Evolutionary conservation across 2,329 filamentous ascomycete species (phyloP), one percentile per base, ranked within the genome.

Genomic region (Colletotrichum spaethianum): DNA sequence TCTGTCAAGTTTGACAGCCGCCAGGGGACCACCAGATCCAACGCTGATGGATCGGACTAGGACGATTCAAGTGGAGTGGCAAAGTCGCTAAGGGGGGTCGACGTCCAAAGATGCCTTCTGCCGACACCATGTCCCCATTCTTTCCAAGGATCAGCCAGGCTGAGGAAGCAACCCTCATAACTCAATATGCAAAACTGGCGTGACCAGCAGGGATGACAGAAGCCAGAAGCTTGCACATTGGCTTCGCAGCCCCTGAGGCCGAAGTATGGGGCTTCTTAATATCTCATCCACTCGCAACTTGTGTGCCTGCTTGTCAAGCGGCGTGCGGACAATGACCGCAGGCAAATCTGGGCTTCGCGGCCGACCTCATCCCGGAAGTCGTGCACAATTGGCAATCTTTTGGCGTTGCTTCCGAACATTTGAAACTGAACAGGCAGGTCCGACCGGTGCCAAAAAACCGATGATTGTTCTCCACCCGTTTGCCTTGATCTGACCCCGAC

Each of bases 1-100:
- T 72, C 70, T 73, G 70, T 73, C 70, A 73, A 73, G 70, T 73
- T 73, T 73, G 70, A 71, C 70, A 71, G 70, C 67, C 67, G 67
- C 61, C 61, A 71, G 67, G 67, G 67, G 55, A 60, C 70, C 65
- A 70, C 53, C 63, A 70, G 65, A 72, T 70, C 50, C 70, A 72
- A 72, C 66, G 66, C 66, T 72, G 66, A 72, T 72, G 70, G 70
- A 72, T 72, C 70, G 65, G 65, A 56, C 66, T 64, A 70, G 59
- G 59, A 60, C 70, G 53, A 59, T 70, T 48, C 36, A 23, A 68
- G 66, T 64, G 70, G 70, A 60, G 70, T 38, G 66, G 70, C 70
- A 59, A 72, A 50, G 66, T 64, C 59, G 38, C 44, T 69, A 64
- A 64, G 57, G 65, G 69, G 66, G 65, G 50, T 72, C 63, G 63